phyloP scores from a whole-genome alignment of 2,329 filamentous ascomycete genomes.

The Clonostachys sp. region DNA sequence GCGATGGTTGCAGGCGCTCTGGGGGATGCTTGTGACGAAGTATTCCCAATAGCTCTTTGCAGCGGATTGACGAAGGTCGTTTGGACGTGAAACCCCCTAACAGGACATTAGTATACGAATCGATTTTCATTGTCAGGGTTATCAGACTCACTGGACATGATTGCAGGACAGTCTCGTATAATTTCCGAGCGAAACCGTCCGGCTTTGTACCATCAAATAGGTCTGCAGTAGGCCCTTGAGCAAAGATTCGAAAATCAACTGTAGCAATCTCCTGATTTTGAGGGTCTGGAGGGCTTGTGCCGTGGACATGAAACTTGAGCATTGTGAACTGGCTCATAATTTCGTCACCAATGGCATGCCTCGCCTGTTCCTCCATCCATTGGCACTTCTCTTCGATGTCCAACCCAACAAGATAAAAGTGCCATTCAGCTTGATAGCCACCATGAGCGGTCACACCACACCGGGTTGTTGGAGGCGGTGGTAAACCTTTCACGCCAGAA shows the following conservation, averaged over 20 bases:
- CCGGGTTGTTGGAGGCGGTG: constrained; percentile 1
- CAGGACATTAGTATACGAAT: too few species aligned
- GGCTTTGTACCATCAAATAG: constrained; percentile 6
- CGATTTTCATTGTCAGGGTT: background rate
- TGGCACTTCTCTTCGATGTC: background rate
- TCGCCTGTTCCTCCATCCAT: constrained; percentile 29
- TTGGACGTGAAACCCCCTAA: constrained; percentile 3
- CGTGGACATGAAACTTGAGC: constrained; percentile 3
- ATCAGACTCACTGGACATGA: background rate
- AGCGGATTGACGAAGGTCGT: constrained; percentile 28
- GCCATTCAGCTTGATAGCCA: constrained; percentile 1
- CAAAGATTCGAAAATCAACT: constrained; percentile 35
- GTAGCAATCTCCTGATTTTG: constrained; percentile 34
- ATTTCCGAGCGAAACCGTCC: constrained; percentile 2
- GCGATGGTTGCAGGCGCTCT: constrained; percentile 11
- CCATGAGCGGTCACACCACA: constrained; percentile 1
- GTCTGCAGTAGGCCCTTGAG: constrained; percentile 33
- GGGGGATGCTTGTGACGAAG: constrained; percentile 19
- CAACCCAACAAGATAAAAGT: background rate
- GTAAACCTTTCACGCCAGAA: constrained; percentile 1
- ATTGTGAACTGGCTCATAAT: constrained; percentile 24
- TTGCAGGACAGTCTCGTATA: constrained; percentile 3
- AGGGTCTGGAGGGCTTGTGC: constrained; percentile 18
- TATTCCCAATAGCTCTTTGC: constrained; percentile 6
- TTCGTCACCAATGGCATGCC: constrained; percentile 18